These are phyloP conservation scores for Kockiozyma suomiensis DNA, from an alignment of 805 yeast species.

Conservation along the genomic window DNA sequence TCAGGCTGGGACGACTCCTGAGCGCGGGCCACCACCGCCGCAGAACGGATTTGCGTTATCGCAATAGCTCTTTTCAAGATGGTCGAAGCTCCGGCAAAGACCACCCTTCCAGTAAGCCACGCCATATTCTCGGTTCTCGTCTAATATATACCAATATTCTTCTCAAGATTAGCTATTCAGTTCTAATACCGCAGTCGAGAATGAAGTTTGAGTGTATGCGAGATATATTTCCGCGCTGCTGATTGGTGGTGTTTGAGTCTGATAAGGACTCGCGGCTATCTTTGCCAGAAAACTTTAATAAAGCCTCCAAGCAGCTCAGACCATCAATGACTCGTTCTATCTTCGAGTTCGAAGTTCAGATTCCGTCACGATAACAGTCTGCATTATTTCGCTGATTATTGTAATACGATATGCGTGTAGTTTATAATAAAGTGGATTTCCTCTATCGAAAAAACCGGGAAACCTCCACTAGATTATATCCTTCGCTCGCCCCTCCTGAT, in stretches of 20 bases:
- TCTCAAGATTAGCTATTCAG: too few relatives aligned
- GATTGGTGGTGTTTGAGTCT: not conserved
- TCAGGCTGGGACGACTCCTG: not conserved
- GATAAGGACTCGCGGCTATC: not conserved
- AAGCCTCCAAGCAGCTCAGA: slow-evolving; percentile 3
- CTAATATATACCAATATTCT: too few relatives aligned
- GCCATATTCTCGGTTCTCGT: too few relatives aligned
- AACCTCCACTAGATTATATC: too few relatives aligned
- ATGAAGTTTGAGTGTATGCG: too few relatives aligned
- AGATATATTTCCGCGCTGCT: not conserved
- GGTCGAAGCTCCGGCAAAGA: not conserved
- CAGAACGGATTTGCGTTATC: not conserved
- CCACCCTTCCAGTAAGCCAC: not conserved
- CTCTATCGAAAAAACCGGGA: too few relatives aligned
- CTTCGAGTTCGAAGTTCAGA: not conserved
- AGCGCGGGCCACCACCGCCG: slow-evolving; percentile 11
- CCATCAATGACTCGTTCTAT: slow-evolving; percentile 2
- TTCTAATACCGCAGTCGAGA: too few relatives aligned
- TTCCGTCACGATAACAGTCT: too few relatives aligned
- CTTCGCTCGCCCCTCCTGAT: too few relatives aligned
- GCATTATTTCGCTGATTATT: too few relatives aligned
- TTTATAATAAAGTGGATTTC: too few relatives aligned
- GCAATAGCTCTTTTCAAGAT: not conserved
- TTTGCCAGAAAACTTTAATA: not conserved
- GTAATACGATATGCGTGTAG: too few relatives aligned